Evolutionary conservation across 1,284 basidiomycete species (phyloP).

Genomic region (Cyathus olla): DNA sequence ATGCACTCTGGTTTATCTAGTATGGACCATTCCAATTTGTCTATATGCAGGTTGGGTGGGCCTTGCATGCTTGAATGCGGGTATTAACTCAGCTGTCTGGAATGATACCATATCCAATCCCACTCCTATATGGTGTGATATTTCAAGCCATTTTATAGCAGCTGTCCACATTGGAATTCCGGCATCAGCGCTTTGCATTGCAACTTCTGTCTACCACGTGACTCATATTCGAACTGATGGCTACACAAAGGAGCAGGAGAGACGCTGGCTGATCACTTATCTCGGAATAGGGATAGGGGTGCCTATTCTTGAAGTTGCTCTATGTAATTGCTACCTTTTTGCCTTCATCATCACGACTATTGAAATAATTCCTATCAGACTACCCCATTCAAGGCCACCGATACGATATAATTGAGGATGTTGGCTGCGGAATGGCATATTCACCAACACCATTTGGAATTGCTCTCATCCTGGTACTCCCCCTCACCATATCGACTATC

Average conservation of each 20-base stretch:
- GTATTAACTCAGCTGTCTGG: background rate
- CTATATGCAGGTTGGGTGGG: background rate
- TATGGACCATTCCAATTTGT: background rate
- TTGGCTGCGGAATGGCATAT: background rate
- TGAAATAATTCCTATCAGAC: background rate
- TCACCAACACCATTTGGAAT: background rate
- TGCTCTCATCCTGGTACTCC: background rate
- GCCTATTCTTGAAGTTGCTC: background rate
- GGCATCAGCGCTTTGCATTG: background rate
- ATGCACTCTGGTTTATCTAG: background rate
- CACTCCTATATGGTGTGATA: background rate
- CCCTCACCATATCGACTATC: background rate
- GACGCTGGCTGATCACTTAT: background rate
- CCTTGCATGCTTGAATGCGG: background rate
- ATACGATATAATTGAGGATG: background rate
- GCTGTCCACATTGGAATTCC: background rate
- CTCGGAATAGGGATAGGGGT: background rate
- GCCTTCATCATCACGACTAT: background rate
- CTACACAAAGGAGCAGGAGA: background rate
- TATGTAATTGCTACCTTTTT: background rate
- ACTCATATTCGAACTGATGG: background rate
- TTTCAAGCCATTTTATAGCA: background rate
- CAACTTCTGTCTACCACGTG: background rate
- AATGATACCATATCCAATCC: background rate
- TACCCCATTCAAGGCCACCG: background rate